These are phyloP conservation scores for Coriaria nepalensis DNA, from an alignment of 306 rosid genomes.

Conservation along the genomic window DNA sequence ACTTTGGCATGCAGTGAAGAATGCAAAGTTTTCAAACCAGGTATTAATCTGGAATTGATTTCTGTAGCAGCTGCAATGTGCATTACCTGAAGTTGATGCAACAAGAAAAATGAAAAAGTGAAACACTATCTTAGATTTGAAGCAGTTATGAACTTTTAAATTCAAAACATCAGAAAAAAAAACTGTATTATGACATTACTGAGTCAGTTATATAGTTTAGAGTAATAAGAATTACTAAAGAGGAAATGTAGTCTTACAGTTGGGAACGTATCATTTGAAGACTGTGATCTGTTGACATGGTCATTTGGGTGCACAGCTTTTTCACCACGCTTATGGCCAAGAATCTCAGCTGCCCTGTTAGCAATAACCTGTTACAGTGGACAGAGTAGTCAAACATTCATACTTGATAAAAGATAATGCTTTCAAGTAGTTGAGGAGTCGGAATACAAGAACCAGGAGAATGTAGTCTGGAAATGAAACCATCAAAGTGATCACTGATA, in stretches of 20 bases:
- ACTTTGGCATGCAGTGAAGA: constrained; percentile 65
- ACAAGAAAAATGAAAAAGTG: constrained; percentile 4
- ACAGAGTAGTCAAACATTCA: background rate
- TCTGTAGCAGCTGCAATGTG: constrained; percentile 90
- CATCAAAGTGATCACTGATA: background rate
- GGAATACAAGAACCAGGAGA: no score
- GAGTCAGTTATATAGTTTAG: background rate
- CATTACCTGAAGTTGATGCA: constrained; percentile 52
- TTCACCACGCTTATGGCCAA: constrained; percentile 80
- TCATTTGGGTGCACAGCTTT: constrained; percentile 96
- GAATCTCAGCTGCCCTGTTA: constrained; percentile 92
- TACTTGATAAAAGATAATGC: no score
- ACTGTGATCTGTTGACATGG: constrained; percentile 94
- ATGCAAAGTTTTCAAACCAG: constrained; percentile 67
- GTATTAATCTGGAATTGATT: constrained; percentile 68
- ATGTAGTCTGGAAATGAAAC: background rate
- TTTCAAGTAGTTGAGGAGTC: no score
- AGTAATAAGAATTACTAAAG: constrained; percentile 1
- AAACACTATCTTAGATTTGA: no score
- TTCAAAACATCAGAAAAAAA: no score
- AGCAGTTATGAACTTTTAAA: no score
- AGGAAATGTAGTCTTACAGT: constrained; percentile 44
- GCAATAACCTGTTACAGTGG: constrained; percentile 63
- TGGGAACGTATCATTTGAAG: constrained; percentile 96
- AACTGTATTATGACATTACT: background rate